These are phyloP conservation scores for Penicillium brevicompactum DNA, from an alignment of 2,329 filamentous ascomycete species.

Conservation along the genomic window DNA sequence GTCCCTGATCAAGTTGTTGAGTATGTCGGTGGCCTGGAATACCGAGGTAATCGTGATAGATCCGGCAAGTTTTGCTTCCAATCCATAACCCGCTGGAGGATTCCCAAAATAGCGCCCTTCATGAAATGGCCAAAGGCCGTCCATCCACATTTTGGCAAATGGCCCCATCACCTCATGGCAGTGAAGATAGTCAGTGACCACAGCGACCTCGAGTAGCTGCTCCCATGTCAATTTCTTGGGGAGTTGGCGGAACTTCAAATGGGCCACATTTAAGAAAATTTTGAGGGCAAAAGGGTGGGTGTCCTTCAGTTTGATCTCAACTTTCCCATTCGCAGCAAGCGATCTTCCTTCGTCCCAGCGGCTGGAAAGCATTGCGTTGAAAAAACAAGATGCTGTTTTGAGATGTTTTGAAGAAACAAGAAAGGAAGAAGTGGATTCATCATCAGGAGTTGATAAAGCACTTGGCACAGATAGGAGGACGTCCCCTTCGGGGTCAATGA, in stretches of 20 bases:
- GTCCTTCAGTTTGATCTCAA: not conserved
- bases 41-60: not conserved
- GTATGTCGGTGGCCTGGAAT: not conserved
- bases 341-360: not conserved
- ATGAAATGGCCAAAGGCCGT: too few species aligned
- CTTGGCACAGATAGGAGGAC: too few species aligned
- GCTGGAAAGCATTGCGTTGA: not conserved
- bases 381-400: not conserved
- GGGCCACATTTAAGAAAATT: not conserved
- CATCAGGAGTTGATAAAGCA: too few species aligned
- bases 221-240: not conserved
- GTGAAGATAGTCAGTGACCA: not conserved
- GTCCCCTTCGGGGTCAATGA: too few species aligned
- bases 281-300: not conserved
- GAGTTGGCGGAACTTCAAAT: not conserved
- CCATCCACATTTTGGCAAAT: not conserved
- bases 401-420: slow-evolving; percentile 1
- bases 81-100: too few species aligned
- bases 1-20: too few species aligned
- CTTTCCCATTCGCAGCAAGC: not conserved
- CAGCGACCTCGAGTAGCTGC: not conserved
- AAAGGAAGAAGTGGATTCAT: not conserved
- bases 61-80: not conserved
- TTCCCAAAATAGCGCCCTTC: too few species aligned
- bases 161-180: not conserved